Evolutionary conservation across 768 basidiomycete species (phyloP), one percentile per base, ranked within the genome.

Genomic region (Suillus luteus): DNA sequence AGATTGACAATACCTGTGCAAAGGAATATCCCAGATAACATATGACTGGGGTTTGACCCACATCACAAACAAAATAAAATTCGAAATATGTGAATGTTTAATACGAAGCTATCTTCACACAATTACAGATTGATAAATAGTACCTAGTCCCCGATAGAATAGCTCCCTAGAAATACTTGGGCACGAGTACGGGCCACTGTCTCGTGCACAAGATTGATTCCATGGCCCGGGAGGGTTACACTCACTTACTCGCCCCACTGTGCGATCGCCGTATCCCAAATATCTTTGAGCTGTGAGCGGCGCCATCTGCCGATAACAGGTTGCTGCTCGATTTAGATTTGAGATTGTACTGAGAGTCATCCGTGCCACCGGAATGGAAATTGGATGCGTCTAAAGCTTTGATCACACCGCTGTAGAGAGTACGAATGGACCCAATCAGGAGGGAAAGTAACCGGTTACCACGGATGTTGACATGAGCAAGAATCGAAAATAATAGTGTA

Each of bases 321-420:
- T 40, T 40, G 24, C 62, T 49, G 1, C 48, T n/a, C 1, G 65
- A 57, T 15, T 73, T 37, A 15, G 69, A 35, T 14, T 65, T 35
- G 1, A 64, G 51, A 31, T 68, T 60, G 35, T 41, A 41, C 1
- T 72, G 52, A 40, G 67, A 62, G 1, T 54, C 43, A 15, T n/a
- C 54, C 17, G n/a, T 15, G 9, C 64, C 17, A 8, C 65, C 64
- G 7, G 59, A 8, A 17, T 79, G 75, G 59, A 83, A 81, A 0
- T 81, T 81, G 14, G 86, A 72, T 1, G 84, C 79, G 46, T 73
- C 75, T 52, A 86, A 71, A 0, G 80, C 85, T 70, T 83, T 86
- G 22, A 88, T 76, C 35, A 89, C 71, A 0, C 84, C 82, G 33
- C 88, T 87, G 64, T 41, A 11, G 19, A 51, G 35, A 46, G 61